Conservation (phyloP, 129 eudicot genomes). For the Flaveria linearis region DNA sequence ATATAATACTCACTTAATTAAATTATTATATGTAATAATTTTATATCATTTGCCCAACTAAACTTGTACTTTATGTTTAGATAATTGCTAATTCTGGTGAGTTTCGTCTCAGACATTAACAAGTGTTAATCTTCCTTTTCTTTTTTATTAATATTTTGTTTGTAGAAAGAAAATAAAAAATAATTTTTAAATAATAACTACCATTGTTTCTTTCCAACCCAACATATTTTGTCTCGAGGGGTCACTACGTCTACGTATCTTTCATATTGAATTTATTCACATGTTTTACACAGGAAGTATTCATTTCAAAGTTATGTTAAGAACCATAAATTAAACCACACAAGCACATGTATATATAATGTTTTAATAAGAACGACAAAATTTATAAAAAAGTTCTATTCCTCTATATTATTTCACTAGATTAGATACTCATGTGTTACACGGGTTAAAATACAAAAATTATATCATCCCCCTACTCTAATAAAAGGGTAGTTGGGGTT, state of each 20-base stretch:
- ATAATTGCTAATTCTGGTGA: not conserved
- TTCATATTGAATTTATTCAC: no score
- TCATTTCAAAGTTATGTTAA: no score
- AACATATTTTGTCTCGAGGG: not conserved
- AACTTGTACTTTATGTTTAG: not conserved
- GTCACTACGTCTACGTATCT: not conserved
- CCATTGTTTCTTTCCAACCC: slow-evolving; percentile 2
- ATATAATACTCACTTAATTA: not conserved
- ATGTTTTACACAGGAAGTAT: no score
- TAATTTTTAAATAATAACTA: not conserved
- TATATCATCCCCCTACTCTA: no score
- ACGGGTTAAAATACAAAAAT: no score
- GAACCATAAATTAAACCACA: no score
- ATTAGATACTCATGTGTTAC: no score
- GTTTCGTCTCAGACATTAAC: not conserved
- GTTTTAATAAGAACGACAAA: no score
- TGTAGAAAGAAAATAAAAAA: not conserved
- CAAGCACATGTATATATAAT: no score
- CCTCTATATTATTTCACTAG: no score
- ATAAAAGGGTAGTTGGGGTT: no score
- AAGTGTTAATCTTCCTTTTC: not conserved
- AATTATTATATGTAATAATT: not conserved
- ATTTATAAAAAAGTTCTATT: no score
- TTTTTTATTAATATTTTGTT: not conserved
- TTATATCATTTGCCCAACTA: not conserved